A percentile compares a stretch with the other conserved stretches of the same genome.
Evolutionary conservation across 2,329 filamentous ascomycete genomes (phyloP).

Genomic region (Plectosphaerella sp.): DNA sequence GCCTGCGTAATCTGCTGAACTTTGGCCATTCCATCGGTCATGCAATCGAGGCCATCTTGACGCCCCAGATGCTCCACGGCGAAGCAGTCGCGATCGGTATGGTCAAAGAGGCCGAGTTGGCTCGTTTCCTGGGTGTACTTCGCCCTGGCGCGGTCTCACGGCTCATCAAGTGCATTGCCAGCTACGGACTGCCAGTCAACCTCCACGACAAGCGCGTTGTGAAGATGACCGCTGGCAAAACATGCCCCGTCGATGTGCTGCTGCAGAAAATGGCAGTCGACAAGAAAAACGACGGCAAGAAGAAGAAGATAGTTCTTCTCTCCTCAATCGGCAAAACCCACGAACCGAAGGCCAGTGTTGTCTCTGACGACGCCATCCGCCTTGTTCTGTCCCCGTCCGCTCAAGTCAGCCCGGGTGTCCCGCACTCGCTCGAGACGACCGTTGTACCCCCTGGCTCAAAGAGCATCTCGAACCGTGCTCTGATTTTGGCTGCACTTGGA

Average conservation of each 20-base stretch:
- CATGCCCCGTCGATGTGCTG: constrained; percentile 80
- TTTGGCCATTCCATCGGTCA: constrained; percentile 98
- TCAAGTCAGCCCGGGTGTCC: constrained; percentile 68
- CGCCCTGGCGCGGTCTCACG: constrained; percentile 84
- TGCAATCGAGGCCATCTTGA: constrained; percentile 91
- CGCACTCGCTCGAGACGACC: constrained; percentile 59
- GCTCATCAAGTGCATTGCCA: constrained; percentile 88
- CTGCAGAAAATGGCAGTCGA: constrained; percentile 95
- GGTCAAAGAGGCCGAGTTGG: constrained; percentile 95
- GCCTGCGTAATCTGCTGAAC: constrained; percentile 89
- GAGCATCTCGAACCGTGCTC: constrained; percentile 92
- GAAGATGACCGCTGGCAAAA: constrained; percentile 78
- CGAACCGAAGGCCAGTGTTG: constrained; percentile 82
- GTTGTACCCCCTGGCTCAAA: constrained; percentile 94
- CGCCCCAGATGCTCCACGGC: constrained; percentile 91
- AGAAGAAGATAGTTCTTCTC: constrained; percentile 93
- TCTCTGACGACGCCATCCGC: constrained; percentile 80
- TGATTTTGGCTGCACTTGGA: constrained; percentile 89
- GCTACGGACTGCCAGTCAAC: constrained; percentile 84
- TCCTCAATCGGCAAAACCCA: constrained; percentile 85
- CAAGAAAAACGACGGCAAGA: constrained; percentile 94
- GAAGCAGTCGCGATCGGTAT: constrained; percentile 97
- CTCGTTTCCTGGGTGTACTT: constrained; percentile 81
- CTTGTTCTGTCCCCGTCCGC: constrained; percentile 78
- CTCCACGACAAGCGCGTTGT: constrained; percentile 78